phyloP scores from a whole-genome alignment of 2,329 filamentous ascomycete species.

The Colletotrichum zoysiae region DNA sequence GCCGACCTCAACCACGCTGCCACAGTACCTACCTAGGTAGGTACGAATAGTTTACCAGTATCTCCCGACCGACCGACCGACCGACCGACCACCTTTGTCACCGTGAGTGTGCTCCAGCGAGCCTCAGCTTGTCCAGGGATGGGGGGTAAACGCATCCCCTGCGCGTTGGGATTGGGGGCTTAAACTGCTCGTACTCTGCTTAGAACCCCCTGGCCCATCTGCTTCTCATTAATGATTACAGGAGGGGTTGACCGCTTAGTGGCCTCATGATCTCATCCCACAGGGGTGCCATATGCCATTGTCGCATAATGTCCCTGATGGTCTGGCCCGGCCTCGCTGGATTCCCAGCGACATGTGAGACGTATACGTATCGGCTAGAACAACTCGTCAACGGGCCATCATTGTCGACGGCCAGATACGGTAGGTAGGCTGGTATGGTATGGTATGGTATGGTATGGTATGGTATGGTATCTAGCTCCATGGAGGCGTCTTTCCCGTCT shows the following conservation, averaged over 20 bases:
- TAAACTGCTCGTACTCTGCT: slow-evolving; percentile 34
- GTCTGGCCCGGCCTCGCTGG: slow-evolving; percentile 17
- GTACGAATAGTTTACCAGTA: not conserved
- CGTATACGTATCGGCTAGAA: slow-evolving; percentile 37
- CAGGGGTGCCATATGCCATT: slow-evolving; percentile 32
- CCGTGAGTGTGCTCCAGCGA: slow-evolving; percentile 16
- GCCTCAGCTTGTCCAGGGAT: slow-evolving; percentile 8
- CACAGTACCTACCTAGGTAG: too few relatives aligned
- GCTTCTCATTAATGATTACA: slow-evolving; percentile 8
- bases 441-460: too few relatives aligned
- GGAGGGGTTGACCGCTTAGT: slow-evolving; percentile 32
- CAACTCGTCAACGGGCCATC: slow-evolving; percentile 29
- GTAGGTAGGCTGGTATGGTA: too few relatives aligned
- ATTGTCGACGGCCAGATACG: slow-evolving; percentile 18
- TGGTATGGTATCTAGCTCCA: slow-evolving; percentile 16
- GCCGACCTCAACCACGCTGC: slow-evolving; percentile 21
- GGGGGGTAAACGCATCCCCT: slow-evolving; percentile 19
- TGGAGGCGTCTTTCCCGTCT: slow-evolving; percentile 25
- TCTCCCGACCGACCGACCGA: rapidly evolving
- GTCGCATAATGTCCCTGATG: slow-evolving; percentile 34
- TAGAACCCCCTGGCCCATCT: slow-evolving; percentile 21
- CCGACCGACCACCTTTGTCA: not conserved
- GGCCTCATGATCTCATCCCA: slow-evolving; percentile 39
- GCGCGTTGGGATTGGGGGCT: slow-evolving; percentile 38
- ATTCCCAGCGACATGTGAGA: slow-evolving; percentile 36